Evolutionary conservation across 805 yeast genomes (phyloP).

Genomic region (Wickerhamiella allomyrinae): DNA sequence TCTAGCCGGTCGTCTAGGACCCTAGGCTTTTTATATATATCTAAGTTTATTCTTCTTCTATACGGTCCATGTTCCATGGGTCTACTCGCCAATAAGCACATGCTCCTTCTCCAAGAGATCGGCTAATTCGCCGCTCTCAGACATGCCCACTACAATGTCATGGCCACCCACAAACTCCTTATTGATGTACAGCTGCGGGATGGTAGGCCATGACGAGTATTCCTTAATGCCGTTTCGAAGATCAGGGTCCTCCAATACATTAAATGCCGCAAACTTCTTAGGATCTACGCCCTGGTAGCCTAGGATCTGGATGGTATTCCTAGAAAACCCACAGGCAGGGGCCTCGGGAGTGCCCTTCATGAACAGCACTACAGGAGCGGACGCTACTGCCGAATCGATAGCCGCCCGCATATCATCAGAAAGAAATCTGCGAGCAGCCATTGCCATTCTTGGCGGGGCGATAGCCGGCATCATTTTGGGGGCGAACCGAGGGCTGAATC

Average conservation of each 20-base stretch:
- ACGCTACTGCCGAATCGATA: conserved; percentile 67
- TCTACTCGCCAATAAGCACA: conserved; percentile 62
- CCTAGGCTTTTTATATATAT: too few relatives aligned
- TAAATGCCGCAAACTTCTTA: conserved; percentile 87
- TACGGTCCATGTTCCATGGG: neutral
- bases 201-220: conserved; percentile 94
- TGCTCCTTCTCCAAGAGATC: conserved; percentile 67
- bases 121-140: conserved; percentile 69
- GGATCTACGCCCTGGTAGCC: conserved; percentile 98
- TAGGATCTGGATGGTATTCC: conserved; percentile 82
- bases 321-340: conserved; percentile 95
- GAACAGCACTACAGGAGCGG: conserved; percentile 90
- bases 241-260: conserved; percentile 88
- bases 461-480: neutral
- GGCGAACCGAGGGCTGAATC: neutral
- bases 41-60: too few relatives aligned
- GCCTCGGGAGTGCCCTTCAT: conserved; percentile 98
- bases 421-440: conserved; percentile 31
- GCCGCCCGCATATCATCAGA: conserved; percentile 73
- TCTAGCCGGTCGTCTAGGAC: too few relatives aligned
- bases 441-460: neutral
- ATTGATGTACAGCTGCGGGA: conserved; percentile 82
- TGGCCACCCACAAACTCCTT: conserved; percentile 96
- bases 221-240: conserved; percentile 92
- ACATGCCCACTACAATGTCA: conserved; percentile 86